Evolutionary conservation across 2,329 filamentous ascomycete genomes (phyloP), one percentile per base, ranked within the genome.

Genomic region (Amylocarpus encephaloides): DNA sequence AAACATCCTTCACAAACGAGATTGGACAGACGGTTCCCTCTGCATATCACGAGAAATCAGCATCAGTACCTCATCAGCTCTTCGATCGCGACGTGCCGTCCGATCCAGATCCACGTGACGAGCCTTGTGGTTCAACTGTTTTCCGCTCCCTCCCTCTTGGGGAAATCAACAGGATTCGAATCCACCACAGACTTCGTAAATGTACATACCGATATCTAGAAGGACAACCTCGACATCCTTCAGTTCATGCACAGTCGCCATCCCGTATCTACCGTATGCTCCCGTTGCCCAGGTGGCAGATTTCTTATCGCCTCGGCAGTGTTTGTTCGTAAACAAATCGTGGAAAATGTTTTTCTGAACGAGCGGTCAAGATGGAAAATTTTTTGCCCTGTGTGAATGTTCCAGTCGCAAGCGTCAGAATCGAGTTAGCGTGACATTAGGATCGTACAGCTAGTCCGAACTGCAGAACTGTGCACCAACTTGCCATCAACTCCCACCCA

Each of bases 1-100:
- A 73, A 58, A 87, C 80, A 67, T 90, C 84, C 71, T 88, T 88
- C 69, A 91, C 87, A 69, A 91, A 91, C 60, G 84, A 88, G 66
- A 91, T 89, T 60, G 85, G 85, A 68, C 86, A 90, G 56, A 91
- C 82, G 44, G 87, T 91, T 56, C 87, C 86, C 76, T 91, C 86
- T 91, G 48, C 42, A 54, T 18, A 40, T 36, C 45, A 48, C 48
- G 60, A 54, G 61, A 36, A 26, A 29, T 39, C 35, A 16, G 19
- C 15, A 19, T 18, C 7, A 22, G 9, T 15, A 33, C n/a, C n/a
- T 5, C 22, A 26, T 26, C n/a, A 26, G 22, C 22, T 26, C 11
- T 12, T 41, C 38, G 5, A 6, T 19, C 18, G 18, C 19, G n/a
- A n/a, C 36, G 36, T 22, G 26, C 26, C 12, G 15, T 16, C 34